phyloP scores from a whole-genome alignment of 2,329 filamentous ascomycete species.

The Penicillium corylophilum region DNA sequence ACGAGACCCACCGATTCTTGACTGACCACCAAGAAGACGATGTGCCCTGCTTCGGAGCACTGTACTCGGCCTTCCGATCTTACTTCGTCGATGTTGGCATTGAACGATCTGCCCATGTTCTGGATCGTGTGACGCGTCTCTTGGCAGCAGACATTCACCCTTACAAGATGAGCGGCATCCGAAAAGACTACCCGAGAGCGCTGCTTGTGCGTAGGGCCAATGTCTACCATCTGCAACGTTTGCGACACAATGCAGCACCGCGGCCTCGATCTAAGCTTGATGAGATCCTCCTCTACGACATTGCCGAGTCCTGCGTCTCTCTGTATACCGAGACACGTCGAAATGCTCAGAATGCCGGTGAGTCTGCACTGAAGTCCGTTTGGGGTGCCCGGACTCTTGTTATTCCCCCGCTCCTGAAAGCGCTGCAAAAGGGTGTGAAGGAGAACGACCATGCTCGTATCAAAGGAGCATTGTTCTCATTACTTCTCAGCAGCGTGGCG shows the following conservation, averaged over 20 bases:
- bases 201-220: slow-evolving; percentile 90
- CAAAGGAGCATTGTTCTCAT: slow-evolving; percentile 88
- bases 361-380: slow-evolving; percentile 88
- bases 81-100: slow-evolving; percentile 99
- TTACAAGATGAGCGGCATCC: slow-evolving; percentile 89
- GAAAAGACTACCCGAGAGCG: slow-evolving; percentile 89
- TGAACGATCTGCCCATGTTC: slow-evolving; percentile 87
- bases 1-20: slow-evolving; percentile 81
- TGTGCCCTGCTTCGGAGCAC: slow-evolving; percentile 86
- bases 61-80: slow-evolving; percentile 88
- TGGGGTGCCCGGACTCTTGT: slow-evolving; percentile 85
- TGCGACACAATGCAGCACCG: slow-evolving; percentile 88
- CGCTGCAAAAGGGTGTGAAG: slow-evolving; percentile 74
- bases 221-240: slow-evolving; percentile 89
- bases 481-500: slow-evolving; percentile 83
- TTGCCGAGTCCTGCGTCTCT: slow-evolving; percentile 86
- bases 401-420: slow-evolving; percentile 80
- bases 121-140: slow-evolving; percentile 81
- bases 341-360: slow-evolving; percentile 85
- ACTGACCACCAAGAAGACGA: slow-evolving; percentile 87
- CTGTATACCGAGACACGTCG: slow-evolving; percentile 94
- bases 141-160: slow-evolving; percentile 84
- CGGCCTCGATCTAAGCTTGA: slow-evolving; percentile 88
- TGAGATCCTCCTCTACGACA: slow-evolving; percentile 76
- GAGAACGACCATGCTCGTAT: slow-evolving; percentile 84